phyloP scores from a whole-genome alignment of 495 filamentous ascomycete genomes.

The Podospora conica region DNA sequence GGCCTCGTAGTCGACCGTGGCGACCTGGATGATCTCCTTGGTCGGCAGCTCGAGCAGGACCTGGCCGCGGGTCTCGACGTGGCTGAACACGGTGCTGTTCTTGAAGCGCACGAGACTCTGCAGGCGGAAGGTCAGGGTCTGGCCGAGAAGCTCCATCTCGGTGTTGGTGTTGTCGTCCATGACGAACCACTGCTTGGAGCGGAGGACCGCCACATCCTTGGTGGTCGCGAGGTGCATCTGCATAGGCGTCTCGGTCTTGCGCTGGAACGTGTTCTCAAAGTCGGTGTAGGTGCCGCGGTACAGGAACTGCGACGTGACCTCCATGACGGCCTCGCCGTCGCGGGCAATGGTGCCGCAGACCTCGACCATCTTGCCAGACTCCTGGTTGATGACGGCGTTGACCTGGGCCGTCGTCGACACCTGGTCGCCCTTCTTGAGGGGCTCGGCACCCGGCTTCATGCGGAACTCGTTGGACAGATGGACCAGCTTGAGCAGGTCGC shows the following conservation, averaged over 20 bases:
- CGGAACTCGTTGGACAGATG: constrained; percentile 96
- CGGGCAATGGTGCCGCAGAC: constrained; percentile 93
- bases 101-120: constrained; percentile 88
- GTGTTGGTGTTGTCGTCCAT: constrained; percentile 56
- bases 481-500: constrained; percentile 88
- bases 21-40: constrained; percentile 95
- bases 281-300: constrained; percentile 90
- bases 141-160: constrained; percentile 76
- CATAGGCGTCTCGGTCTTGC: constrained; percentile 92
- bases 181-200: constrained; percentile 95
- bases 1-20: constrained; percentile 88
- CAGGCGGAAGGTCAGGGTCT: constrained; percentile 95
- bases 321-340: constrained; percentile 86
- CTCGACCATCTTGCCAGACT: constrained; percentile 98
- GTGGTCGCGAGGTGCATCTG: constrained; percentile 78
- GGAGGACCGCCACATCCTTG: constrained; percentile 88
- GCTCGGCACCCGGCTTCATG: constrained; percentile 93
- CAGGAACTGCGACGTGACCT: constrained; percentile 95
- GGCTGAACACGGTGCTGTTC: constrained; percentile 88
- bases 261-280: constrained; percentile 96
- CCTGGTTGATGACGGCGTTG: constrained; percentile 96
- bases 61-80: constrained; percentile 86
- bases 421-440: constrained; percentile 88
- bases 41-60: constrained; percentile 92
- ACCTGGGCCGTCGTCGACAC: constrained; percentile 91